Evolutionary conservation across 495 filamentous ascomycete species (phyloP).

Genomic region (Xylaria palmicola): DNA sequence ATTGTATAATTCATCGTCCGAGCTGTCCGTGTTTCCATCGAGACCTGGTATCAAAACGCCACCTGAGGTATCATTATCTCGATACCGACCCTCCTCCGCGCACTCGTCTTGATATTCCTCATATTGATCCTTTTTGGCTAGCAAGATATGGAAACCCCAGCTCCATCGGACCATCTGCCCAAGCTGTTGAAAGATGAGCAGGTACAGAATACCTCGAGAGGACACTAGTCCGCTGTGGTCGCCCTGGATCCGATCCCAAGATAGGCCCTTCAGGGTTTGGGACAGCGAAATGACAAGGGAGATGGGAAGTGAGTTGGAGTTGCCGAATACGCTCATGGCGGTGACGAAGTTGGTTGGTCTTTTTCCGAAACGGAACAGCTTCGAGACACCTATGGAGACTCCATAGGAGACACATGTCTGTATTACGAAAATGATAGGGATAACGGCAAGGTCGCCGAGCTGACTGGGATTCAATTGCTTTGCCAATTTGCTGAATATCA

Average conservation of each 20-base stretch:
- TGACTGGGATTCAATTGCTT: conserved; percentile 90
- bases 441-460: conserved; percentile 84
- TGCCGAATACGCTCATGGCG: conserved; percentile 97
- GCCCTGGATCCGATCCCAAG: conserved; percentile 86
- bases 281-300: conserved; percentile 93
- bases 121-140: conserved; percentile 76
- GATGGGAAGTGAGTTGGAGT: conserved; percentile 96
- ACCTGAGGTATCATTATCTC: conserved; percentile 43
- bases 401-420: conserved; percentile 82
- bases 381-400: conserved; percentile 67
- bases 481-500: conserved; percentile 98
- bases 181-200: conserved; percentile 96
- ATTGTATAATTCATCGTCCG: conserved; percentile 43
- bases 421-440: conserved; percentile 86
- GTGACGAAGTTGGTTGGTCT: conserved; percentile 88
- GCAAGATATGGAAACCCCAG: conserved; percentile 92
- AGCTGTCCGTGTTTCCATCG: conserved; percentile 22
- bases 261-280: conserved; percentile 83
- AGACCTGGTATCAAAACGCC: conserved; percentile 33
- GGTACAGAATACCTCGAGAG: conserved; percentile 89
- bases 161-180: conserved; percentile 96
- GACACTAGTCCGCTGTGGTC: conserved; percentile 96
- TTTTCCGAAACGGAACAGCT: conserved; percentile 76
- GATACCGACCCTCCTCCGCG: conserved; percentile 70
- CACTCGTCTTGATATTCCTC: conserved; percentile 55